Evolutionary conservation across 108 stramenopile genomes (phyloP).

Genomic region (Halocafeteria seosinensis): DNA sequence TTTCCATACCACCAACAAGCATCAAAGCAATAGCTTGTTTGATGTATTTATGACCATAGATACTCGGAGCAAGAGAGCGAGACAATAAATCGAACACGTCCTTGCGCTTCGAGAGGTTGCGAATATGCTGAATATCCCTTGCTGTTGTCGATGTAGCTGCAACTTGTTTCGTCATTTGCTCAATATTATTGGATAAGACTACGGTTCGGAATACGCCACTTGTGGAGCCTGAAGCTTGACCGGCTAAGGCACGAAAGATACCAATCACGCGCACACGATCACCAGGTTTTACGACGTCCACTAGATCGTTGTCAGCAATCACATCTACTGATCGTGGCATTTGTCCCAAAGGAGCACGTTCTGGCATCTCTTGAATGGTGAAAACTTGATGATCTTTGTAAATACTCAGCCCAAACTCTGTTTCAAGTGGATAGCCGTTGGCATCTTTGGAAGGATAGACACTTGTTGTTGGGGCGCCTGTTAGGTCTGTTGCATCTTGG

Average conservation of each 20-base stretch:
- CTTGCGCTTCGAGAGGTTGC: conserved; percentile 45
- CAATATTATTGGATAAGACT: conserved; percentile 77
- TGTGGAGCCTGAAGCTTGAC: conserved; percentile 22
- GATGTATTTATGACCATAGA: conserved; percentile 87
- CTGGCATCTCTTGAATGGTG: conserved; percentile 72
- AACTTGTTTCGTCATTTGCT: conserved; percentile 64
- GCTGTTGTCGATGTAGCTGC: conserved; percentile 51
- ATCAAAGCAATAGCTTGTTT: conserved; percentile 86
- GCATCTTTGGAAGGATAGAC: conserved; percentile 73
- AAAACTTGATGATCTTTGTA: conserved; percentile 94
- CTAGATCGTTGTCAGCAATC: conserved; percentile 70
- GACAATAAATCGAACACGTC: conserved; percentile 57
- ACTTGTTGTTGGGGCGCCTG: conserved; percentile 55
- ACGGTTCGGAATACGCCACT: conserved; percentile 76
- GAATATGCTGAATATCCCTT: conserved; percentile 59
- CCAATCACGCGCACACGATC: conserved; percentile 77
- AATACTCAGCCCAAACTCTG: conserved; percentile 74
- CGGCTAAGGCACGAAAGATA: conserved; percentile 68
- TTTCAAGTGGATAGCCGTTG: conserved; percentile 73
- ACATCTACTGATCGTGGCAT: conserved; percentile 81
- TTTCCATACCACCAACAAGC: conserved; percentile 72
- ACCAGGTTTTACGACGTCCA: conserved; percentile 85
- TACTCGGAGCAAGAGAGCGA: conserved; percentile 73
- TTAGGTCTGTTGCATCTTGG: conserved; percentile 82
- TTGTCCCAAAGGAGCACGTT: conserved; percentile 87